These are phyloP conservation scores for Eimeria falciformis DNA, from an alignment of 169 alveolate genomes.

Conservation along the genomic window DNA sequence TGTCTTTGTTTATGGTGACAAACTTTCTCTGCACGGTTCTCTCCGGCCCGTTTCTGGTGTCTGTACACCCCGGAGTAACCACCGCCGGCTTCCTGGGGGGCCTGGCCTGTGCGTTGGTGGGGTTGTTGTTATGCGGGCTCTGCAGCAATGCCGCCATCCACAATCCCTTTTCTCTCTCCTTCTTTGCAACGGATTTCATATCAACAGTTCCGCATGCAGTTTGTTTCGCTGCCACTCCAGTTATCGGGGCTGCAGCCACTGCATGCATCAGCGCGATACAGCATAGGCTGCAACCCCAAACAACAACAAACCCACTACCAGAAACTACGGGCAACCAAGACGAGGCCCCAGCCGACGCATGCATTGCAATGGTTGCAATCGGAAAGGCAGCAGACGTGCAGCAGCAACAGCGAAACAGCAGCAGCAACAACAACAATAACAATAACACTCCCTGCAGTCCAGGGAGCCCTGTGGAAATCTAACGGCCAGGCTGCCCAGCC, in stretches of 20 bases:
- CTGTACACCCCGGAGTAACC: not conserved
- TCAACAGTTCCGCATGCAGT: conserved; percentile 57
- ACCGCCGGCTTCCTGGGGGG: conserved; percentile 50
- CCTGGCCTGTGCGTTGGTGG: not conserved
- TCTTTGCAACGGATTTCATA: conserved; percentile 62
- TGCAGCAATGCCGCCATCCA: not conserved
- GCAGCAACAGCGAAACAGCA: conserved; percentile 10
- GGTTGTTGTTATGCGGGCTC: conserved; percentile 26
- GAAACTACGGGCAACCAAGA: no score
- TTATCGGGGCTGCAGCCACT: conserved; percentile 60
- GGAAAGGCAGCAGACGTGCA: not conserved
- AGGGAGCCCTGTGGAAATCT: no score
- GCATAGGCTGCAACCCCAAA: no score
- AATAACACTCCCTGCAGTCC: no score
- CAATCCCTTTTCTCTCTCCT: conserved; percentile 16
- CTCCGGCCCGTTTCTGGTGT: conserved; percentile 68
- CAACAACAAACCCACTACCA: no score
- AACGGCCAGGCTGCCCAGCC: no score
- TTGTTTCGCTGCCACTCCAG: conserved; percentile 34
- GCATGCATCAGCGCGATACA: not conserved
- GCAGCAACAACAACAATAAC: not conserved
- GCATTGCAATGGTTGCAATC: no score
- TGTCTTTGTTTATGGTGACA: conserved; percentile 45
- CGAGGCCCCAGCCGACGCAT: no score
- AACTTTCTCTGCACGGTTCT: conserved; percentile 66